Conservation (phyloP, 768 basidiomycete genomes). For the Sistotremastrum niveocremeum region DNA sequence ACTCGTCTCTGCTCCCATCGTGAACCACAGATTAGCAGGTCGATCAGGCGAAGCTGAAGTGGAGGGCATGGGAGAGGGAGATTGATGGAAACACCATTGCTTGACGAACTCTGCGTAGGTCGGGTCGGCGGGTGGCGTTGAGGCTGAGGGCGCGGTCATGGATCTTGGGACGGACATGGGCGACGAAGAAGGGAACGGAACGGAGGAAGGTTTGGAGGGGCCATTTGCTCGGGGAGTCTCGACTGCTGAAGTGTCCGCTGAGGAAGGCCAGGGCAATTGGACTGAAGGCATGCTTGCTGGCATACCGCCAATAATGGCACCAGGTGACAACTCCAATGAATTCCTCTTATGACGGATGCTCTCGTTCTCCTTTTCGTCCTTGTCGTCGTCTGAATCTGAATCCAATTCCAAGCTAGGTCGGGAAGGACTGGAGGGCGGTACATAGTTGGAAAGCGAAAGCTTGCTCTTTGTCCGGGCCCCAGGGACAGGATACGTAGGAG, state of each 20-base stretch:
- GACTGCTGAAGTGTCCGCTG: neutral
- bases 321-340: too few relatives aligned
- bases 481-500: too few relatives aligned
- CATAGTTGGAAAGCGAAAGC: too few relatives aligned
- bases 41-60: too few relatives aligned
- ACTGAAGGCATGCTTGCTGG: neutral
- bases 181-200: neutral
- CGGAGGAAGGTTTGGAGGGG: neutral
- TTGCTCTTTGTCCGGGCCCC: too few relatives aligned
- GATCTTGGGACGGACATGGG: constrained; percentile 3
- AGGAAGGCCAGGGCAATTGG: neutral
- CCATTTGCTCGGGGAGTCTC: too few relatives aligned
- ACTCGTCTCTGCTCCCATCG: too few relatives aligned
- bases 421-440: too few relatives aligned
- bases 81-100: constrained; percentile 59
- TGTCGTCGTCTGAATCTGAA: constrained; percentile 49
- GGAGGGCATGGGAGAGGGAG: constrained; percentile 14
- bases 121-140: constrained; percentile 16
- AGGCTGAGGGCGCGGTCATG: constrained; percentile 1
- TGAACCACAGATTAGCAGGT: too few relatives aligned
- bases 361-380: constrained; percentile 43
- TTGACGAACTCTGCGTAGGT: constrained; percentile 47
- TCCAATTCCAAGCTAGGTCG: constrained; percentile 15
- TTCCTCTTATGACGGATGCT: constrained; percentile 24
- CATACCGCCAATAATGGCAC: neutral